Evolutionary conservation across 176 grass and related monocot species (phyloP), one percentile per base, ranked within the genome.

Genomic region (Rhynchospora pubera): DNA sequence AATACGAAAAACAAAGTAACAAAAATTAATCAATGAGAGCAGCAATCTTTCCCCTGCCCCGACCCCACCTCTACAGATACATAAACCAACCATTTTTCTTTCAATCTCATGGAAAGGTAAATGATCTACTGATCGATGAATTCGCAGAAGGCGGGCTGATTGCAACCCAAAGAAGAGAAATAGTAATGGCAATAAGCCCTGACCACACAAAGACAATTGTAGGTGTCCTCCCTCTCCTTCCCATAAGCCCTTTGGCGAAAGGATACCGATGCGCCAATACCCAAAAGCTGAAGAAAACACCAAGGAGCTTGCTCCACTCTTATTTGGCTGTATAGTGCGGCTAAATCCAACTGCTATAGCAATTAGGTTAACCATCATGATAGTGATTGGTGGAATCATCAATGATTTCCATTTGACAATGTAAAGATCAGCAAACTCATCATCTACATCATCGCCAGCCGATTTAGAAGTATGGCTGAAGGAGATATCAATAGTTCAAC

Each of bases 241-340:
- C 96, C 96, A 95, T 99, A 2, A 99, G 82, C 22, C 96, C 96
- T 79, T 99, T 99, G 4, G 96, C 93, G 5, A 99, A 95, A 0
- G 96, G 96, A 85, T 95, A 99, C 9, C 95, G 86, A 84, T 99
- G 96, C 0, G 91, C 91, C 70, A 99, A 76, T 52, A 99, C 96
- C 96, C 96, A 99, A 81, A 99, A 99, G 86, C 92, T 99, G 91
- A 99, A 99, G 93, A 99, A 99, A 30, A 99, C 93, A 0, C 96
- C 96, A 0, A 99, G 48, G 4, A 99, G 87, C 87, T 93, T 95
- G 85, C 92, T 99, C 96, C 96, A 99, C 46, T 99, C 79, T 5
- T 39, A 95, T 88, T 30, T 81, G 39, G 22, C 96, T 99, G 80
- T 83, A 99, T 89, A 1, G 96, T 99, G 16, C 96, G 86, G 87